Percentiles rank a stretch among this genome's conserved stretches.
These are phyloP conservation scores for Hypoxylon crocopeplum DNA, from an alignment of 495 filamentous ascomycete genomes.

Conservation along the genomic window DNA sequence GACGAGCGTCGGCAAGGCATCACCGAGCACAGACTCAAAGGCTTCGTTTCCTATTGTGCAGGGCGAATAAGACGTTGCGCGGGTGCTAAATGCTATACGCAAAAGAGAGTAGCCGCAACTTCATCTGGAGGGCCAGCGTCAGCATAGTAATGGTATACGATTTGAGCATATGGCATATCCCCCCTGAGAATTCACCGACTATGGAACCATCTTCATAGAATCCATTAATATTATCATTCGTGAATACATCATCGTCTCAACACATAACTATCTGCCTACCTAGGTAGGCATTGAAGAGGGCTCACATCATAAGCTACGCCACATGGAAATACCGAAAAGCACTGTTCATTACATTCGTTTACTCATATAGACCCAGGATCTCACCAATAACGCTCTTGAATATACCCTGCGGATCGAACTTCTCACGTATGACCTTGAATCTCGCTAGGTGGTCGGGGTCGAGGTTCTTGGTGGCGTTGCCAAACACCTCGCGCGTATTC, in stretches of 20 bases:
- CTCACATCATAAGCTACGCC: neutral
- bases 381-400: slow-evolving; percentile 56
- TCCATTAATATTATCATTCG: slow-evolving; percentile 1
- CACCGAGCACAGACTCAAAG: too few relatives aligned
- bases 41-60: too few relatives aligned
- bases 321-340: neutral
- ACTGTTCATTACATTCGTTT: neutral
- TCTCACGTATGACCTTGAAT: slow-evolving; percentile 52
- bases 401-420: slow-evolving; percentile 55
- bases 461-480: slow-evolving; percentile 51
- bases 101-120: too few relatives aligned
- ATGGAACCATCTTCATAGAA: neutral
- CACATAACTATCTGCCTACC: neutral
- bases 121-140: too few relatives aligned
- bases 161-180: neutral
- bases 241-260: neutral
- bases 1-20: too few relatives aligned
- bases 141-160: too few relatives aligned
- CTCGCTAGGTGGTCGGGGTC: slow-evolving; percentile 52
- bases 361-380: slow-evolving; percentile 51
- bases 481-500: slow-evolving; percentile 56
- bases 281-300: neutral
- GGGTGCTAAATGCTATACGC: too few relatives aligned
- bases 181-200: neutral
- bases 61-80: too few relatives aligned